A percentile compares a stretch with the other conserved stretches of the same genome.
These are phyloP conservation scores for Yarrowia yakushimensis DNA, from an alignment of 805 yeast species.

Conservation along the genomic window DNA sequence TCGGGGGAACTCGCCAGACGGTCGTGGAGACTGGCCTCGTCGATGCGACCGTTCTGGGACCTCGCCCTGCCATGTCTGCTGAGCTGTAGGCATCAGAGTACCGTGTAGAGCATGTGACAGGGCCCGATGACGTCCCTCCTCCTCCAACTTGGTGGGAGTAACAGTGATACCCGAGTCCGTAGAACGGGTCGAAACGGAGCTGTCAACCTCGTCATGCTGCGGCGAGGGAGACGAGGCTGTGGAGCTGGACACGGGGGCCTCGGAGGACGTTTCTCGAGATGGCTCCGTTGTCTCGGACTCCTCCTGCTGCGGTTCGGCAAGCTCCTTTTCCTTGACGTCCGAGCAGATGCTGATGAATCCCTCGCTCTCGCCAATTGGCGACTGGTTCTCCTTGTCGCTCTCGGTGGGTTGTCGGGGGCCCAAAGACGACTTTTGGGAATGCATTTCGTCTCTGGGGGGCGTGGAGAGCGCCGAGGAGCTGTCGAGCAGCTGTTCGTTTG, in stretches of 20 bases:
- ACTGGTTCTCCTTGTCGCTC: constrained; percentile 14
- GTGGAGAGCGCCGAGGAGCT: not conserved
- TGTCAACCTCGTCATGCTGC: not conserved
- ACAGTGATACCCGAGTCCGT: constrained; percentile 20
- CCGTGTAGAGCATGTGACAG: constrained; percentile 4
- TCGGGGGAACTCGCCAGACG: not conserved
- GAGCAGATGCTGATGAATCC: not conserved
- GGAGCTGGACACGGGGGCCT: not conserved
- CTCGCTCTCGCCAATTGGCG: not conserved
- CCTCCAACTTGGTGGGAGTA: constrained; percentile 19
- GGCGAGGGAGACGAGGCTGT: not conserved
- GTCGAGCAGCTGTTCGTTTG: not conserved
- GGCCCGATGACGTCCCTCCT: constrained; percentile 1
- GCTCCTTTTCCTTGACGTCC: not conserved
- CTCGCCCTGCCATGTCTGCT: not conserved
- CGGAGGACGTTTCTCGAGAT: not conserved
- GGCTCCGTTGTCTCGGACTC: not conserved
- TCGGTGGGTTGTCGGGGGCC: not conserved
- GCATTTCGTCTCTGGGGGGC: constrained; percentile 1
- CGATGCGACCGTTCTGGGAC: constrained; percentile 23
- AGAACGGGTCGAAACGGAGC: not conserved
- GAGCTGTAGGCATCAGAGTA: not conserved
- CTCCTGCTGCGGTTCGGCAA: not conserved
- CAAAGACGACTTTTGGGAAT: not conserved
- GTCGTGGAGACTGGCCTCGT: constrained; percentile 18